These are phyloP conservation scores for Kazachstania viticola DNA, from an alignment of 805 yeast species.

Conservation along the genomic window DNA sequence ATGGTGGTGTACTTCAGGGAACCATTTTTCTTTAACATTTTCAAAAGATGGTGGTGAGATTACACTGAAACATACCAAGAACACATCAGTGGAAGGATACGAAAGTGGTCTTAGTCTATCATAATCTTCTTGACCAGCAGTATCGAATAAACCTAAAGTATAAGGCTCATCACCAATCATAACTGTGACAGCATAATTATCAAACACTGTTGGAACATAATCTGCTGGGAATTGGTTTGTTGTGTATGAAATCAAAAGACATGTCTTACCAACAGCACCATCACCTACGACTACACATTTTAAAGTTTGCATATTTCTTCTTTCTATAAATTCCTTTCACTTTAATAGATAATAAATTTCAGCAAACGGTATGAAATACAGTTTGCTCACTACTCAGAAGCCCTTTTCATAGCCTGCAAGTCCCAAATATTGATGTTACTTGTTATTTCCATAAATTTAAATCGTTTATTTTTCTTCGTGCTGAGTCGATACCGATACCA, in stretches of 20 bases:
- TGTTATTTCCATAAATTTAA: too few species aligned
- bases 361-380: not conserved
- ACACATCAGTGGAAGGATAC: slow-evolving; percentile 95
- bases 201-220: slow-evolving; percentile 97
- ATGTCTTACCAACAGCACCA: slow-evolving; percentile 99
- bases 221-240: slow-evolving; percentile 96
- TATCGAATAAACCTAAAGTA: slow-evolving; percentile 93
- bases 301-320: slow-evolving; percentile 34
- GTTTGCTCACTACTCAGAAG: not conserved
- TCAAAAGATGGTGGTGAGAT: slow-evolving; percentile 96
- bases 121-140: slow-evolving; percentile 99
- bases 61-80: slow-evolving; percentile 89
- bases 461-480: too few species aligned
- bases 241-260: slow-evolving; percentile 89
- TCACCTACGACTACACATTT: slow-evolving; percentile 99
- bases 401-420: not conserved
- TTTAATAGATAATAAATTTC: not conserved
- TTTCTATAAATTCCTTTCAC: too few species aligned
- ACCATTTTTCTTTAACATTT: slow-evolving; percentile 97
- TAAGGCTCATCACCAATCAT: slow-evolving; percentile 98
- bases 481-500: too few species aligned
- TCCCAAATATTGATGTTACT: not conserved
- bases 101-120: slow-evolving; percentile 94
- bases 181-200: slow-evolving; percentile 87
- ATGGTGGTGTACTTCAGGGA: slow-evolving; percentile 95